Base-by-base conservation (phyloP, 495 filamentous ascomycete species). In the Aspergillus egyptiacus region DNA sequence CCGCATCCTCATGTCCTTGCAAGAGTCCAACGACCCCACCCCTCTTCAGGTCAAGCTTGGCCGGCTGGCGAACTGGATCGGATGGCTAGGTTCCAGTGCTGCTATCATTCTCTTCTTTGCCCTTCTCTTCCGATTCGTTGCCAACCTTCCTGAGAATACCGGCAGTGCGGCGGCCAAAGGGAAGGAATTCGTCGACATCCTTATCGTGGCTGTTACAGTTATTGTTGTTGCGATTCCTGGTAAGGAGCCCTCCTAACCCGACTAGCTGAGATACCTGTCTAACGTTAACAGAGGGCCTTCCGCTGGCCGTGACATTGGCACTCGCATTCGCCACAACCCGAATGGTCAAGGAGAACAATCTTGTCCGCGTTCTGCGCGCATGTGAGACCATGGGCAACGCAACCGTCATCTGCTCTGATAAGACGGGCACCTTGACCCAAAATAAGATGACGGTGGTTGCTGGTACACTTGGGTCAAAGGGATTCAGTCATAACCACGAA, bases 301-400 rank as follows among this genome's bases (percentile, higher is more conserved):
- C 82, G 17, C 66, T 85, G 14, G 82, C 82, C 15, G 80, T 86
- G 8, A 86, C 82, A 0, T 69, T 86, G 15, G 81, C 82, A n/a
- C 65, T 86, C 20, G 83, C 82, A 5, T 84, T 84, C 59, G 82
- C 82, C 13, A 86, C 82, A 1, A 84, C 77, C 40, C 72, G 78
- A 28, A 84, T 86, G 81, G 69, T 82, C 42, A 83, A 82, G 51
- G 82, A 85, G 60, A 80, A 83, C 57, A 86, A 86, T 43, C 68
- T 86, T 11, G 82, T 86, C 19, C 79, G 82, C 20, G 65, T 83
- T 22, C 70, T 86, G 15, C 72, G 77, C 14, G 81, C 82, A 19
- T 86, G 82, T 59, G 82, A 86, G 51, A 85, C 82, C 19, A 86
- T 86, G 82, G 82, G 82, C 23, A 85, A 85, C 55, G 82, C 81